A percentile compares a stretch with the other conserved stretches of the same genome.
These are phyloP conservation scores for Quercus rubra DNA, from an alignment of 306 rosid species.

Conservation along the genomic window DNA sequence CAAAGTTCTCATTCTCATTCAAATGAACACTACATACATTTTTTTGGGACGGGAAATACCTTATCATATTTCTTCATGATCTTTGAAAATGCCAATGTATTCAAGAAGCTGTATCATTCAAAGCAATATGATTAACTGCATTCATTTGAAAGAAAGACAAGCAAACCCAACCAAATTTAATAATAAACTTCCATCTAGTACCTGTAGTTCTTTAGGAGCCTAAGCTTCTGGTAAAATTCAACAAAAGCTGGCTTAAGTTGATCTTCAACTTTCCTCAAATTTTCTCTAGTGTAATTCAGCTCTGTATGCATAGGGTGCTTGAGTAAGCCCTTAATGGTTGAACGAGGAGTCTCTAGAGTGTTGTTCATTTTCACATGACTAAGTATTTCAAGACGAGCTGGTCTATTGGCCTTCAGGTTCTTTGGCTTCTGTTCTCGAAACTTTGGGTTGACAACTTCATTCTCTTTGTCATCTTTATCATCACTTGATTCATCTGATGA, in stretches of 20 bases:
- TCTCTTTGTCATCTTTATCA: background rate
- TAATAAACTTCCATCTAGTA: background rate
- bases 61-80: constrained; percentile 86
- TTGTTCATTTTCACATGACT: constrained; percentile 46
- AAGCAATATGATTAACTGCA: too few relatives aligned
- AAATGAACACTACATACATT: too few relatives aligned
- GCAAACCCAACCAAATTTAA: background rate
- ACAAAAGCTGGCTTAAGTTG: constrained; percentile 47
- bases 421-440: constrained; percentile 13
- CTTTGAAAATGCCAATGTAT: constrained; percentile 70
- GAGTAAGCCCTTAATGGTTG: constrained; percentile 54
- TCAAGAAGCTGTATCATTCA: constrained; percentile 48
- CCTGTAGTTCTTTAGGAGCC: constrained; percentile 65
- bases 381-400: constrained; percentile 54
- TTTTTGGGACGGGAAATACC: constrained; percentile 22
- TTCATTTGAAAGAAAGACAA: background rate
- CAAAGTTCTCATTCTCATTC: too few relatives aligned
- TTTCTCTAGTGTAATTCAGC: constrained; percentile 43
- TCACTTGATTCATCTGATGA: constrained; percentile 12
- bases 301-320: constrained; percentile 37
- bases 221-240: constrained; percentile 64
- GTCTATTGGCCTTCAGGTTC: constrained; percentile 6
- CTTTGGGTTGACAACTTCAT: background rate
- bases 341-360: constrained; percentile 52
- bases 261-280: constrained; percentile 49